Base-by-base conservation (phyloP, 2,329 filamentous ascomycete genomes). In the Talaromyces sp. region DNA sequence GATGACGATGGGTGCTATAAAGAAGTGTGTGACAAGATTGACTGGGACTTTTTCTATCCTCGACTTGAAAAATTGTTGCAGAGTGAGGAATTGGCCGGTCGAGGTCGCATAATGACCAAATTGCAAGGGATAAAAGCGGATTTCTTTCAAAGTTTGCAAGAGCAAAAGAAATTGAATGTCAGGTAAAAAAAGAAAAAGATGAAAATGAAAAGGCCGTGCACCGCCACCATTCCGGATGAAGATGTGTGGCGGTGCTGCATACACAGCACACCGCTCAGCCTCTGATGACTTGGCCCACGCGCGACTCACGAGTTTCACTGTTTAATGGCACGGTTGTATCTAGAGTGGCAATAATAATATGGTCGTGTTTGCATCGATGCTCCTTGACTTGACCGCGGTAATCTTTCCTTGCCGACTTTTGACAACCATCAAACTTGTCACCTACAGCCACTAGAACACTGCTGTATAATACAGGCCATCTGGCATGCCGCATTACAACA, bases 401-500 rank as follows among this genome's bases (percentile, higher is more conserved):
- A 7, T 13, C 15, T 47, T 22, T 47, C 22, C 6, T 47, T 25
- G 22, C 19, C 13, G 44, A 25, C n/a, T 25, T 6, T 47, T 25
- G 44, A 7, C 10, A 25, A 25, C 44, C 6, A 47, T 11, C 22
- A 17, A 47, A 8, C 6, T 19, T 25, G n/a, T 47, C 44, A 17
- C n/a, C 11, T 22, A 47, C n/a, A 47, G 15, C 42, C 22, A 47
- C 42, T 22, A 4, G n/a, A 11, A 22, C 19, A 19, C 44, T 47
- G n/a, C 44, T 22, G 19, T 19, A 47, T 4, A 22, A 47, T 47
- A 22, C 13, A 25, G 27, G 7, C 15, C 49, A 30, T 28, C 36
- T 63, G 59, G 53, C 54, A 90, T 90, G 87, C 84, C 87, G 63
- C 86, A 87, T 74, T 83, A 87, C 65, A 78, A 83, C 59, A 84